Base-by-base conservation (phyloP, 805 yeast genomes). In the Kuraishia floccosa region DNA sequence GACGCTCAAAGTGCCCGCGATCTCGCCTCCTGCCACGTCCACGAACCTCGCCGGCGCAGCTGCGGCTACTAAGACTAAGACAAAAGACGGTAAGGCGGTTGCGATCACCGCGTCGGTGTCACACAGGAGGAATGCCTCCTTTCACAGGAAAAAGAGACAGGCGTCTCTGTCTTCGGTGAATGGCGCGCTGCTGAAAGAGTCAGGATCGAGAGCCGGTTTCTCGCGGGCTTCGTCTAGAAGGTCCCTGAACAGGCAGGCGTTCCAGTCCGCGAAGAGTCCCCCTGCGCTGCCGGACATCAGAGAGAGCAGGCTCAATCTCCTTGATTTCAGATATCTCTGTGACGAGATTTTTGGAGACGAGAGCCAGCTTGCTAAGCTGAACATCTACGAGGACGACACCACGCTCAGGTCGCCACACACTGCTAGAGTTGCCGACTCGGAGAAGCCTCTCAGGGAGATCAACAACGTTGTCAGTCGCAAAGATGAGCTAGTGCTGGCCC, bases 51-150 rank as follows among this genome's bases (percentile, higher is more conserved):
- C 34, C 25, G 34, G 33, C 25, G 36, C 32, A 17, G 31, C 30
- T 17, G 26, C 41, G 23, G 38, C 36, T 36, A 16, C 36, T 22
- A 28, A 37, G 30, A 31, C 37, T 24, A 45, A 56, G 24, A 30
- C 31, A 6, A 9, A 24, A 7, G 29, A 50, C 25, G 56, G 54
- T 35, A 58, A 64, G 40, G 49, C 55, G 4, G 58, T 60, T 4
- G 43, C 57, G 25, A 59, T 66, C 4, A 55, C 63, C 36, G 72
- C 57, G 1, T 54, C 74, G 3, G 65, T 72, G 6, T 61, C 73
- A 4, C 67, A 59, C 34, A 66, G 60, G 39, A 65, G 58, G 44
- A 60, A 68, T 0, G 65, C 65, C n/a, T 63, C 72, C 0, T 66
- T 63, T 41, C 38, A 32, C 16, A 41, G 36, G 31, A 36, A 37